Base-by-base conservation (phyloP, 257 asterid species). In the Ligustrum vulgare region DNA sequence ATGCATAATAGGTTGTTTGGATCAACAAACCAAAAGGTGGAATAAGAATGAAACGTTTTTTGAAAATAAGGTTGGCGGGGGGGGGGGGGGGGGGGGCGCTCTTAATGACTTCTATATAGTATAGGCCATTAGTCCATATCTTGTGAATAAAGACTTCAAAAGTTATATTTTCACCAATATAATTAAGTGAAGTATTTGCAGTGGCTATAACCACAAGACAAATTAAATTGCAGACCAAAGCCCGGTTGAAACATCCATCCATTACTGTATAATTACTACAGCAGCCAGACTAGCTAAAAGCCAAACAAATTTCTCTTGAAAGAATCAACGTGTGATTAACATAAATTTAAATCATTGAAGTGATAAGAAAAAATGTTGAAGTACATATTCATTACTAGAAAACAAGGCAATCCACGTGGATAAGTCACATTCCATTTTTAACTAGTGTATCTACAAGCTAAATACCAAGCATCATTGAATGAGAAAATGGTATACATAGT, bases 261-360 rank as follows among this genome's bases (percentile, higher is more conserved):
- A 56, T 31, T 56, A 8, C 12, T 22, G 10, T 6, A 56, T 2
- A 56, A 56, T 56, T 56, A 56, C 12, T 20, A 56, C 20, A 56
- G 64, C 11, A 56, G 15, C 41, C 56, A 13, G 47, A 72, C 16
- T 11, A 54, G 62, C 69, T 68, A 69, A 39, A 36, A 18, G 62
- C 16, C 33, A 56, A 47, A 56, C 5, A 69, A 10, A 56, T 41
- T 58, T 69, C 49, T 32, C 18, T 36, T 35, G 64, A 39, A 33
- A 67, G 49, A 31, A 43, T 47, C 76, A 34, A 28, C 4, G 8
- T 15, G 12, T 8, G 36, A 35, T 36, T 34, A 33, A 13, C 15
- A 18, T 41, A 75, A 74, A 67, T 45, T 35, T 41, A 16, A 25
- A 54, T 49, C 18, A 6, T 47, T 67, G 69, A 49, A 47, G 72